A percentile compares a stretch with the other conserved stretches of the same genome.
These are phyloP conservation scores for Tilletia setariae DNA, from an alignment of 1,284 basidiomycete species.

Conservation along the genomic window DNA sequence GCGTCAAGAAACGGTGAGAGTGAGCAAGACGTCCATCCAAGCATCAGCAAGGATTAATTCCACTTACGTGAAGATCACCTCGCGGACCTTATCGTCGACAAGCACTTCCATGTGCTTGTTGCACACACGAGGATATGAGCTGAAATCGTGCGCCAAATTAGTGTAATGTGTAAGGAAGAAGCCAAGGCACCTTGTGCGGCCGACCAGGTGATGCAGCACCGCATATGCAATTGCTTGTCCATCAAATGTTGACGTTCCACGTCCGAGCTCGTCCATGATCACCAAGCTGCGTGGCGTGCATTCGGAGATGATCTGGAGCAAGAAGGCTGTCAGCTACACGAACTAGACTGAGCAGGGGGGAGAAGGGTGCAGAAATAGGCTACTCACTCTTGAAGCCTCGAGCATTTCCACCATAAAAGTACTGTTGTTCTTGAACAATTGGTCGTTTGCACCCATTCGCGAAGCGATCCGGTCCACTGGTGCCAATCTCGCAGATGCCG, in stretches of 20 bases:
- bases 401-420: slow-evolving; percentile 55
- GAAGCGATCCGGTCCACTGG: slow-evolving; percentile 93
- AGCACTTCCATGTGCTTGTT: slow-evolving; percentile 54
- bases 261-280: slow-evolving; percentile 54
- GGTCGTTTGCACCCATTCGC: slow-evolving; percentile 79
- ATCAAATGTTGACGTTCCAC: slow-evolving; percentile 54
- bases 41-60: no score
- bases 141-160: slow-evolving; percentile 44
- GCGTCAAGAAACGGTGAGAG: slow-evolving; percentile 3
- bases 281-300: slow-evolving; percentile 53
- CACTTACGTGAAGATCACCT: slow-evolving; percentile 52
- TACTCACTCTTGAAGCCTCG: slow-evolving; percentile 31
- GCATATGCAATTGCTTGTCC: slow-evolving; percentile 53
- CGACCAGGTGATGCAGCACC: slow-evolving; percentile 49
- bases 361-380: slow-evolving; percentile 18
- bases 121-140: slow-evolving; percentile 46
- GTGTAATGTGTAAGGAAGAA: slow-evolving; percentile 54
- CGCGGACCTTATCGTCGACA: slow-evolving; percentile 46
- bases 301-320: slow-evolving; percentile 44
- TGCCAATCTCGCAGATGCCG: slow-evolving; percentile 72
- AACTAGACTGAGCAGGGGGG: neutral
- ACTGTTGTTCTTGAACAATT: slow-evolving; percentile 47
- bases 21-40: no score
- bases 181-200: slow-evolving; percentile 48
- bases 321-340: neutral